A percentile compares a stretch with the other conserved stretches of the same genome.
Conservation (phyloP, 768 basidiomycete species). For the Pleurotus ostreatus region DNA sequence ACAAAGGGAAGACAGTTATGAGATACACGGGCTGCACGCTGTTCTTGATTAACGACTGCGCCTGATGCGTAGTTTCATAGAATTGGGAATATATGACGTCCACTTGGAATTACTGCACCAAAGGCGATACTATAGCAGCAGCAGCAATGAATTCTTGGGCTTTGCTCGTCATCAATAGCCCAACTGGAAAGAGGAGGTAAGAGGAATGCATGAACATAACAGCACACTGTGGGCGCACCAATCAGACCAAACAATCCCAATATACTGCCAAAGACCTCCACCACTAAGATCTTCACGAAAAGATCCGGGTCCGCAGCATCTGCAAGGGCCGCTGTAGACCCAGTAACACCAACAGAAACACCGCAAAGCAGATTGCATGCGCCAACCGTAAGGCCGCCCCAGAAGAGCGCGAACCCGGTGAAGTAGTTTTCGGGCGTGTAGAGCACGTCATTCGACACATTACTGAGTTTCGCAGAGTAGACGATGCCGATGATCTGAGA, state of each 20-base stretch:
- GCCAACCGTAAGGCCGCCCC: slow-evolving; percentile 94
- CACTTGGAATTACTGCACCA: slow-evolving; percentile 20
- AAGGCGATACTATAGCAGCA: slow-evolving; percentile 18
- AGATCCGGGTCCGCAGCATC: slow-evolving; percentile 93
- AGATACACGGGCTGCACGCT: no score
- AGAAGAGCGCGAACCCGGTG: slow-evolving; percentile 94
- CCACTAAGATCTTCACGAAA: slow-evolving; percentile 95
- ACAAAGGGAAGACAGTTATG: no score
- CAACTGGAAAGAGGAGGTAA: slow-evolving; percentile 45
- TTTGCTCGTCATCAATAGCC: slow-evolving; percentile 70
- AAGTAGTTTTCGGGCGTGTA: slow-evolving; percentile 90
- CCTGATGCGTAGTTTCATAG: no score
- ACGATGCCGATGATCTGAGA: slow-evolving; percentile 91
- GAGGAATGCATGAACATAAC: slow-evolving; percentile 70
- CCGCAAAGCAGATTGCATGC: slow-evolving; percentile 94
- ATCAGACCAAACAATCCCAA: slow-evolving; percentile 92
- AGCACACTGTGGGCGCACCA: slow-evolving; percentile 73
- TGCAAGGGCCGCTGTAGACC: slow-evolving; percentile 90
- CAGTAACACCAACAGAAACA: slow-evolving; percentile 89
- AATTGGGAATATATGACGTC: not conserved
- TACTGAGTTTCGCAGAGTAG: slow-evolving; percentile 77
- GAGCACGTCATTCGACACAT: slow-evolving; percentile 58
- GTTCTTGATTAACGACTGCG: no score
- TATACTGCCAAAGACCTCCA: slow-evolving; percentile 92
- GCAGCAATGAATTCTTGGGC: slow-evolving; percentile 57